Percentiles rank a stretch among this genome's conserved stretches.
These are phyloP conservation scores for Debaryomyces prosopidis DNA, from an alignment of 805 yeast species.

Conservation along the genomic window DNA sequence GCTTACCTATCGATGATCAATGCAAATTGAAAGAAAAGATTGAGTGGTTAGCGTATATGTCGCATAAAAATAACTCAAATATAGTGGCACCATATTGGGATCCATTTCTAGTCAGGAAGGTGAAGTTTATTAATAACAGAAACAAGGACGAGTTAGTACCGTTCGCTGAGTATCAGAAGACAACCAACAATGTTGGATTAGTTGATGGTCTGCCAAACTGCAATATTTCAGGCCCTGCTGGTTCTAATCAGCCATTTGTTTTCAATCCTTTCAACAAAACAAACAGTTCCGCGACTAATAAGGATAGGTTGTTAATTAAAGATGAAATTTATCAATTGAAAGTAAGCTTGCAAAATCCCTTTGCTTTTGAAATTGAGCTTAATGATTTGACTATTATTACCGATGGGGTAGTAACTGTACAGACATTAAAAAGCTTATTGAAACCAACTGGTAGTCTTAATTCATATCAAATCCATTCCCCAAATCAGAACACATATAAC, in stretches of 20 bases:
- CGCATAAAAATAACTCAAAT: constrained; percentile 23
- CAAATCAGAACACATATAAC: neutral
- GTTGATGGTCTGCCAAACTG: constrained; percentile 6
- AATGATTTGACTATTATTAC: constrained; percentile 45
- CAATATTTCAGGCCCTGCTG: constrained; percentile 13
- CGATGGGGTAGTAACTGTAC: constrained; percentile 25
- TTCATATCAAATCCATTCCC: constrained; percentile 15
- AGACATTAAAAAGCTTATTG: constrained; percentile 21
- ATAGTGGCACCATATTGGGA: constrained; percentile 66
- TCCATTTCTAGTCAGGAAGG: constrained; percentile 57
- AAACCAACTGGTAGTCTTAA: constrained; percentile 12
- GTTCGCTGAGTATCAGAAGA: constrained; percentile 23
- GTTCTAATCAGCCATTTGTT: constrained; percentile 18
- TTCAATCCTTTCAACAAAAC: constrained; percentile 53
- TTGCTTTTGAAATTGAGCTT: constrained; percentile 68
- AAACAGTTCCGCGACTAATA: constrained; percentile 39
- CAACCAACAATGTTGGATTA: constrained; percentile 9
- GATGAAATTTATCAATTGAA: constrained; percentile 59
- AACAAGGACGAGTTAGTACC: constrained; percentile 43
- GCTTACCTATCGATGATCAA: constrained; percentile 63
- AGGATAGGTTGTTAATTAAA: constrained; percentile 41
- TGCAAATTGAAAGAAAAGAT: constrained; percentile 35
- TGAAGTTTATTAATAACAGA: constrained; percentile 31
- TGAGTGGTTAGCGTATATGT: constrained; percentile 17
- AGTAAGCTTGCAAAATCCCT: constrained; percentile 74